Conservation (phyloP, 192 early-diverging fungal genomes). For the Linnemannia elongata region DNA sequence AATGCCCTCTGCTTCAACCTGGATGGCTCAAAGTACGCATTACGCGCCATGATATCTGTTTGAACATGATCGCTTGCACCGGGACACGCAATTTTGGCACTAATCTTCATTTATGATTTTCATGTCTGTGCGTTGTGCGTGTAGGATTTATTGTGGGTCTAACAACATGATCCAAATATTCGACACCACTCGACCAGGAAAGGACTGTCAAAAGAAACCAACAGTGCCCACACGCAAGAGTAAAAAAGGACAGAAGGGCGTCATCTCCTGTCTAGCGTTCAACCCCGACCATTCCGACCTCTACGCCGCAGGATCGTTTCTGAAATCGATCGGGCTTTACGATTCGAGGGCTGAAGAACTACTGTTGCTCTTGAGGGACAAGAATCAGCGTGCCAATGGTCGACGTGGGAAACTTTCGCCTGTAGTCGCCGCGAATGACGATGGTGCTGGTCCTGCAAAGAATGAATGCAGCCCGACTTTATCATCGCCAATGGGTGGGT, state of each 20-base stretch:
- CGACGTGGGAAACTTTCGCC: not conserved
- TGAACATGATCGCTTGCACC: not conserved
- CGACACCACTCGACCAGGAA: conserved; percentile 75
- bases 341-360: conserved; percentile 68
- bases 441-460: not conserved
- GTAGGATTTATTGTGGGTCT: conserved; percentile 79
- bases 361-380: conserved; percentile 60
- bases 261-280: conserved; percentile 81
- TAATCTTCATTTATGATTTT: not conserved
- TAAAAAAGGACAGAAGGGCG: conserved; percentile 80
- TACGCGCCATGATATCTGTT: not conserved
- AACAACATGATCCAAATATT: conserved; percentile 77
- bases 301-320: conserved; percentile 82
- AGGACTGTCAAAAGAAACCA: conserved; percentile 58
- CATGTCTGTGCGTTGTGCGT: not conserved
- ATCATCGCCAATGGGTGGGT: conserved; percentile 24
- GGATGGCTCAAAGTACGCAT: conserved; percentile 70
- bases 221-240: conserved; percentile 75
- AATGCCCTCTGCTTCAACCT: conserved; percentile 76
- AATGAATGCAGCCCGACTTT: not conserved
- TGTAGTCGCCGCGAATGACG: not conserved
- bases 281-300: conserved; percentile 74
- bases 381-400: conserved; percentile 62
- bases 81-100: not conserved
- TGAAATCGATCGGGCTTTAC: conserved; percentile 77